Conservation (phyloP, 2,329 filamentous ascomycete genomes). For the Magnaporthiopsis incrustans region DNA sequence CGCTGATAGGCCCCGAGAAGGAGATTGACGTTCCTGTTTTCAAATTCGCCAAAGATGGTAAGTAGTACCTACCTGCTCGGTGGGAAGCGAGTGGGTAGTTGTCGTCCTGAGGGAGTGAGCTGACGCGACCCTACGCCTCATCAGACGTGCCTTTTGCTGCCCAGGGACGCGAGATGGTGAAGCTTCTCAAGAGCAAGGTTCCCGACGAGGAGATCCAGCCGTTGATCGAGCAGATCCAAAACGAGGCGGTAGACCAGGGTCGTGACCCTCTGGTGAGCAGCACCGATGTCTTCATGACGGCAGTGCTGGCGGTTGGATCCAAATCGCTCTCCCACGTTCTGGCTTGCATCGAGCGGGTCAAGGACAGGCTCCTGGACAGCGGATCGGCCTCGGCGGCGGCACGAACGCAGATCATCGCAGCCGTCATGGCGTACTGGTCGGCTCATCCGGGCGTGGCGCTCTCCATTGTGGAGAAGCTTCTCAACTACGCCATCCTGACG, state of each 20-base stretch:
- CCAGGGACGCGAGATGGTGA: constrained; percentile 75
- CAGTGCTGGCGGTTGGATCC: constrained; percentile 85
- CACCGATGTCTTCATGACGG: constrained; percentile 88
- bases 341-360: constrained; percentile 90
- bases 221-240: constrained; percentile 71
- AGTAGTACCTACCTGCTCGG: constrained; percentile 31
- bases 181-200: constrained; percentile 75
- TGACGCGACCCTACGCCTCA: constrained; percentile 8
- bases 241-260: constrained; percentile 61
- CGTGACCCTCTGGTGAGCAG: constrained; percentile 77
- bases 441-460: constrained; percentile 88
- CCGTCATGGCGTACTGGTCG: constrained; percentile 87
- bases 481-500: constrained; percentile 93
- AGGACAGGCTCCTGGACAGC: constrained; percentile 75
- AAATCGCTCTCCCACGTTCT: constrained; percentile 95
- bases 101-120: neutral
- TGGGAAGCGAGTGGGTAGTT: neutral
- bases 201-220: constrained; percentile 79
- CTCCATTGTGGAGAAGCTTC: constrained; percentile 88
- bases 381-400: constrained; percentile 68
- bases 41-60: constrained; percentile 74
- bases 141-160: constrained; percentile 70
- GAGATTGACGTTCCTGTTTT: constrained; percentile 95
- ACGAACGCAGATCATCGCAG: constrained; percentile 79
- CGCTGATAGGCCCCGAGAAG: constrained; percentile 74